These are phyloP conservation scores for Naganishia friedmannii DNA, from an alignment of 768 basidiomycete genomes.

Conservation along the genomic window DNA sequence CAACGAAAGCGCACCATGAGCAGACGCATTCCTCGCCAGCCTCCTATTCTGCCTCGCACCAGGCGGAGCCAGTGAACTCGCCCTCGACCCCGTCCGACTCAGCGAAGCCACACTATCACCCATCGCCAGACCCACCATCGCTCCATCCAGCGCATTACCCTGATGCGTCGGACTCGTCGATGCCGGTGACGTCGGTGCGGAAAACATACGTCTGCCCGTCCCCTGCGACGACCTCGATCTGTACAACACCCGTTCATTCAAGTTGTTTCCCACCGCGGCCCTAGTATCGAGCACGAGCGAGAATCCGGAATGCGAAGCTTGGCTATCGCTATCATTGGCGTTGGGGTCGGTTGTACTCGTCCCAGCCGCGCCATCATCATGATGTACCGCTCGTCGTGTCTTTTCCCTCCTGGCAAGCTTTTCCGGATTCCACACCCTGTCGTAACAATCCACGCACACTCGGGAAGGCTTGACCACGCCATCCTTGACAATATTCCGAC, in stretches of 20 bases:
- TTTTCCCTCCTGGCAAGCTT: conserved; percentile 3
- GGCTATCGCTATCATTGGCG: conserved; percentile 12
- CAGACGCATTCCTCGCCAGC: conserved; percentile 15
- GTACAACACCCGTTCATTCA: conserved; percentile 9
- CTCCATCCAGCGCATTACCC: neutral
- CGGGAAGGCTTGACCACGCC: conserved; percentile 20
- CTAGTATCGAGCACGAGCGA: conserved; percentile 1
- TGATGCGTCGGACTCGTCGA: conserved; percentile 23
- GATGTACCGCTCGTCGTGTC: conserved; percentile 4
- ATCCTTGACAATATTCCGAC: neutral
- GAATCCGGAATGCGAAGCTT: conserved; percentile 22
- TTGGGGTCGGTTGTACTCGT: neutral
- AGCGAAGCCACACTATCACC: neutral
- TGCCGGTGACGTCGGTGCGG: conserved; percentile 19
- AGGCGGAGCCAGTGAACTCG: conserved; percentile 9
- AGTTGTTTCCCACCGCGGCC: conserved; percentile 12
- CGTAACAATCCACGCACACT: conserved; percentile 26
- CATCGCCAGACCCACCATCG: neutral
- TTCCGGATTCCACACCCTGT: conserved; percentile 19
- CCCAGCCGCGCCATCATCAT: neutral
- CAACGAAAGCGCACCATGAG: conserved; percentile 1
- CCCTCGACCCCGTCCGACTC: conserved; percentile 4
- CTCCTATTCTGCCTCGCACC: conserved; percentile 16
- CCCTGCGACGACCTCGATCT: conserved; percentile 1
- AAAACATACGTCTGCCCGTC: conserved; percentile 27